A percentile compares a stretch with the other conserved stretches of the same genome.
Conservation (phyloP, 768 basidiomycete genomes). For the Kwoniella botswanensis region DNA sequence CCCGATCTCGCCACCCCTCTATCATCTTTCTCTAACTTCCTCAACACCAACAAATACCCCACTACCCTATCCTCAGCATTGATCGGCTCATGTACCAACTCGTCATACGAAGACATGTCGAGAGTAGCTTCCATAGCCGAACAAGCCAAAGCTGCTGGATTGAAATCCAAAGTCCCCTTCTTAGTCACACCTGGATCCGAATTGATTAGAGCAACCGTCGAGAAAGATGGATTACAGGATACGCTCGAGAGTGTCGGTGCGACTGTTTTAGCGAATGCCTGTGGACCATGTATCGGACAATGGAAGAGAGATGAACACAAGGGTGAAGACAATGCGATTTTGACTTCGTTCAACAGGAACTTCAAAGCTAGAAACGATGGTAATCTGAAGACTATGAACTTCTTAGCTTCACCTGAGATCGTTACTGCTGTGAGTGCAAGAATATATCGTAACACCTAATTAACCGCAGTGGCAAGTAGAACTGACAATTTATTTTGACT, state of each 20-base stretch:
- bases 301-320: constrained; percentile 92
- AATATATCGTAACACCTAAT: neutral
- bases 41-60: constrained; percentile 88
- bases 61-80: constrained; percentile 84
- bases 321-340: constrained; percentile 90
- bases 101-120: constrained; percentile 87
- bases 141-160: constrained; percentile 83
- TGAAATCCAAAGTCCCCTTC: constrained; percentile 68
- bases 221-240: constrained; percentile 84
- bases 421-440: constrained; percentile 72
- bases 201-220: constrained; percentile 95
- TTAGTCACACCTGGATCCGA: constrained; percentile 66
- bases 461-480: too few species aligned
- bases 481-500: neutral
- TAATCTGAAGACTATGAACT: constrained; percentile 90
- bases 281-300: constrained; percentile 98
- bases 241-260: constrained; percentile 88
- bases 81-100: constrained; percentile 99
- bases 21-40: constrained; percentile 80
- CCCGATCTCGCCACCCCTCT: constrained; percentile 94
- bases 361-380: constrained; percentile 97
- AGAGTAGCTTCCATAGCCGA: constrained; percentile 86
- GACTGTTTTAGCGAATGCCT: constrained; percentile 93
- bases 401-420: constrained; percentile 93
- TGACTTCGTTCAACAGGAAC: constrained; percentile 96